A percentile compares a stretch with the other conserved stretches of the same genome.
Evolutionary conservation across 1,139 yeast genomes (phyloP).

Genomic region (Zygoascus meyerae): DNA sequence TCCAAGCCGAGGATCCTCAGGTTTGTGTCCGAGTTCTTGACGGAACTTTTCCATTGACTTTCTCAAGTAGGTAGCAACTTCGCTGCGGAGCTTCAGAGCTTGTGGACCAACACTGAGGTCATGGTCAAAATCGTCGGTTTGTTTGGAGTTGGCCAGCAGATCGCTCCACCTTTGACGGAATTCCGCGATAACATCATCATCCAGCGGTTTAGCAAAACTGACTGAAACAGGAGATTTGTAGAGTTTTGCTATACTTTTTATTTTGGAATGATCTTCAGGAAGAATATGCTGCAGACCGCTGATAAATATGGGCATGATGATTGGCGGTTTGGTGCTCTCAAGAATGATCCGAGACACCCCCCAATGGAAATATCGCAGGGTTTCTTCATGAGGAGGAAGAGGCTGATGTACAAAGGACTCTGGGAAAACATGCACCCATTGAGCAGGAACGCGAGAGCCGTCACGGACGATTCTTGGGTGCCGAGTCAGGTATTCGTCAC

Average conservation of each 20-base stretch:
- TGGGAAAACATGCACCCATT: slow-evolving; percentile 95
- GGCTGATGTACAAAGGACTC: slow-evolving; percentile 91
- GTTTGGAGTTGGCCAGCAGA: slow-evolving; percentile 46
- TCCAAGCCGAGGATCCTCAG: slow-evolving; percentile 46
- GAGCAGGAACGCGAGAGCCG: slow-evolving; percentile 42
- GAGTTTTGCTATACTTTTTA: slow-evolving; percentile 49
- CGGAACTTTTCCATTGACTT: slow-evolving; percentile 44
- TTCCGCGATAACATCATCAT: slow-evolving; percentile 51
- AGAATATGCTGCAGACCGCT: slow-evolving; percentile 83
- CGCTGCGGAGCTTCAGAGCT: slow-evolving; percentile 60
- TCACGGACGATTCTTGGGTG: slow-evolving; percentile 31
- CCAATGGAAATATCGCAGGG: slow-evolving; percentile 95
- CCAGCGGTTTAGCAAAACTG: slow-evolving; percentile 65
- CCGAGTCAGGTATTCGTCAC: slow-evolving; percentile 2
- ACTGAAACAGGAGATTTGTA: slow-evolving; percentile 64
- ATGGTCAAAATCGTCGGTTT: slow-evolving; percentile 46
- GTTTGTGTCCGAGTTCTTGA: slow-evolving; percentile 44
- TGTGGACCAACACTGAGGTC: slow-evolving; percentile 57
- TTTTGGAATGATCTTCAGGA: slow-evolving; percentile 54
- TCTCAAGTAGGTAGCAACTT: slow-evolving; percentile 65
- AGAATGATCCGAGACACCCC: slow-evolving; percentile 79
- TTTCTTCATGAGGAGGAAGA: slow-evolving; percentile 67
- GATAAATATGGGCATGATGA: slow-evolving; percentile 82
- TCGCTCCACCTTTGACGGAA: slow-evolving; percentile 66
- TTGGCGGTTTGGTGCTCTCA: slow-evolving; percentile 79